These are phyloP conservation scores for Mycena maculata DNA, from an alignment of 768 basidiomycete species.

Conservation along the genomic window DNA sequence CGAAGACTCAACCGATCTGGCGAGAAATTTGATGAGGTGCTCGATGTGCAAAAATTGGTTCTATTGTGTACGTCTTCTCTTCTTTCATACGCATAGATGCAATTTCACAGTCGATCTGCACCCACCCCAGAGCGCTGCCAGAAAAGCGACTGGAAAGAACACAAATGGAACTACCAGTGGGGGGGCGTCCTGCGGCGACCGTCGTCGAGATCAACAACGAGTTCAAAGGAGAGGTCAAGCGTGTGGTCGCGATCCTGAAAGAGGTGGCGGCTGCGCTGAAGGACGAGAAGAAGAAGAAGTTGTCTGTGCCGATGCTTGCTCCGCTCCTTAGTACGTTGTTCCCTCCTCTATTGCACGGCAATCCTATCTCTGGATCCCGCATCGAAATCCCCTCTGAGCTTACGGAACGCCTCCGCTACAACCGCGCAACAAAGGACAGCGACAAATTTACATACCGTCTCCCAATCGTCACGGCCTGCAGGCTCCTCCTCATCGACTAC, in stretches of 20 bases:
- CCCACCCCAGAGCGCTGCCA: conserved; percentile 24
- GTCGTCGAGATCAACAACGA: conserved; percentile 24
- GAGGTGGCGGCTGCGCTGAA: conserved; percentile 22
- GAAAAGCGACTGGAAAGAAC: conserved; percentile 29
- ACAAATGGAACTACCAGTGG: conserved; percentile 25
- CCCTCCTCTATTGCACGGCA: neutral
- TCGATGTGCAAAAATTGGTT: conserved; percentile 29
- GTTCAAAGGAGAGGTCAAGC: conserved; percentile 21
- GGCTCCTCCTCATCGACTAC: conserved; percentile 26
- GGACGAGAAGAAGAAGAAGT: conserved; percentile 23
- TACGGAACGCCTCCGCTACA: conserved; percentile 13
- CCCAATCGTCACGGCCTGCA: conserved; percentile 25
- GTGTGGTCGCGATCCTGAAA: conserved; percentile 21
- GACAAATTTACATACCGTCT: conserved; percentile 23
- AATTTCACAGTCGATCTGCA: conserved; percentile 8
- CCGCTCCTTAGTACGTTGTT: conserved; percentile 23
- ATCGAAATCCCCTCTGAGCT: conserved; percentile 23
- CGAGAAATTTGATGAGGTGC: conserved; percentile 23
- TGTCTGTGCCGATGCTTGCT: conserved; percentile 23
- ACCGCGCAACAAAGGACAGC: conserved; percentile 16
- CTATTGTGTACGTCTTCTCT: conserved; percentile 23
- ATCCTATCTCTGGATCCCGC: conserved; percentile 14
- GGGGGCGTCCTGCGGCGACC: conserved; percentile 17
- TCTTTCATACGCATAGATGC: conserved; percentile 1
- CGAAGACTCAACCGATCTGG: conserved; percentile 10